phyloP scores from a whole-genome alignment of 192 early-diverging fungal species.

The Spizellomyces punctatus region DNA sequence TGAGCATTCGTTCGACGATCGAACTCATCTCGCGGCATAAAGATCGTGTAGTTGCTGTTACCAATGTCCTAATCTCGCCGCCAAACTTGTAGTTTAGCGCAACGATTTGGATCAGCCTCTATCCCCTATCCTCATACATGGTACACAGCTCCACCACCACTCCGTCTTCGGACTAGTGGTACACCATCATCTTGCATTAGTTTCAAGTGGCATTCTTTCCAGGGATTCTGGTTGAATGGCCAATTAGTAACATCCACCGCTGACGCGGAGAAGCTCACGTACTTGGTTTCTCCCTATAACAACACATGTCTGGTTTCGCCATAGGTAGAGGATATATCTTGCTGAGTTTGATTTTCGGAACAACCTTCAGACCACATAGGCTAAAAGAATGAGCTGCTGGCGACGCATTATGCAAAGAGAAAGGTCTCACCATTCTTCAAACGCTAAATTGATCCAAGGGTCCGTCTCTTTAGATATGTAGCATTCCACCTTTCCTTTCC shows the following conservation, averaged over 20 bases:
- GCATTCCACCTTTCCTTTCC: conserved; percentile 26
- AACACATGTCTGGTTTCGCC: conserved; percentile 84
- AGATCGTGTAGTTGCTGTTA: conserved; percentile 92
- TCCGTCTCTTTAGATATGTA: conserved; percentile 71
- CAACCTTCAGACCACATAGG: conserved; percentile 55
- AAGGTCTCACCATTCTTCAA: conserved; percentile 76
- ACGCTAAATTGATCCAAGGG: conserved; percentile 80
- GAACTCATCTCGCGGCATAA: conserved; percentile 88
- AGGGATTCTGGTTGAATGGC: conserved; percentile 74
- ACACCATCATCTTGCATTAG: conserved; percentile 68
- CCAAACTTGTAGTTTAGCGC: background rate
- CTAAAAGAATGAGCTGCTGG: background rate
- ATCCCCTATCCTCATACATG: conserved; percentile 59
- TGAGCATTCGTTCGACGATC: conserved; percentile 73
- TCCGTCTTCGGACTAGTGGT: conserved; percentile 83
- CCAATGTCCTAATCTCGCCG: conserved; percentile 73
- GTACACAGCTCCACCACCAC: conserved; percentile 94
- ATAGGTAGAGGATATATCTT: conserved; percentile 78
- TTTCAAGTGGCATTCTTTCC: conserved; percentile 88
- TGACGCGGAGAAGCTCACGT: background rate
- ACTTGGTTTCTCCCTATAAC: conserved; percentile 94
- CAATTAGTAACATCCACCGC: background rate
- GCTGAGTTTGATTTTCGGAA: conserved; percentile 75
- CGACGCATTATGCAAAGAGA: no score
- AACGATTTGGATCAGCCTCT: background rate